Base-by-base conservation (phyloP, 2,329 filamentous ascomycete genomes). In the Huntiella decipiens region DNA sequence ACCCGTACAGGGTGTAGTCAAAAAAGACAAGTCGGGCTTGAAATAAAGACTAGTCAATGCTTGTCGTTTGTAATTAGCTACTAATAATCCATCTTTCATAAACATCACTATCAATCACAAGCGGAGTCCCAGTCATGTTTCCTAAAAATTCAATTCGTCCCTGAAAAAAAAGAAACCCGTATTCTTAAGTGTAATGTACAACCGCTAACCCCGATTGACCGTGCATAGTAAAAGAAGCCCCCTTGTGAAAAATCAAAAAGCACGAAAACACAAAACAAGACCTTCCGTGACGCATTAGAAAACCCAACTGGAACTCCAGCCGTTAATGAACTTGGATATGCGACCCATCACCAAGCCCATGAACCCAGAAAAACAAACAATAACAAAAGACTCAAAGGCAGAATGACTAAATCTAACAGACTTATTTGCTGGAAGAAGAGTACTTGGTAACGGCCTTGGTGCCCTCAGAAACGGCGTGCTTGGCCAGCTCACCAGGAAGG, bases 391-490 rank as follows among this genome's bases (percentile, higher is more conserved):
- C 51, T 71, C 65, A 61, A 57, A 61, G 63, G 61, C 52, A 34
- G 22, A 28, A 28, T 28, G 22, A 28, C 22, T 28, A 28, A 5
- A 28, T 28, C 22, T 28, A 28, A 56, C 40, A 35, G 16, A 56
- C 68, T 77, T 94, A 96, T 85, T 96, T 98, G 68, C 87, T 91
- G 62, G 88, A 95, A 51, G 88, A 95, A 57, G 88, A 96, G 78
- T 96, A 98, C 80, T 98, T 98, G 75, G 91, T 98, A 58, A 98
- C 91, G 49, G 91, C 91, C 84, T 98, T 98, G 66, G 91, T 98
- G 63, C 91, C 91, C 73, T 98, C 91, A 58, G 91, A 98, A 42
- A 98, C 91, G 56, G 91, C 91, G 70, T 98, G 91, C 82, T 98
- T 98, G 66, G 91, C 91, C 58, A 98, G 77, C 72, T 98, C 91